These are phyloP conservation scores for Scutellaria barbata DNA, from an alignment of 257 asterid genomes.

Conservation along the genomic window DNA sequence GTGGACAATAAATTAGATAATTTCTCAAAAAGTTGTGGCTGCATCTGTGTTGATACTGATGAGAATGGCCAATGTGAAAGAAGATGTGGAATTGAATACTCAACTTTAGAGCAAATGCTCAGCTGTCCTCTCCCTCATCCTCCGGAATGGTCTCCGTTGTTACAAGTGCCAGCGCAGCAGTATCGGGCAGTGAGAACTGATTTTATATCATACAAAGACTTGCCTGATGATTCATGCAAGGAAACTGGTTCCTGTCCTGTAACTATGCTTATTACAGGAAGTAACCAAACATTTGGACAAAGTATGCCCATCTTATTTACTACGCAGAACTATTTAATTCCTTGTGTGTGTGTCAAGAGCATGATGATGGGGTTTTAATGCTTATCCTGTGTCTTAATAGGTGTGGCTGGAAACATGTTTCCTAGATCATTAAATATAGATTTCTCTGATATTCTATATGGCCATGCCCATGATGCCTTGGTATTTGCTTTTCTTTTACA, in stretches of 20 bases:
- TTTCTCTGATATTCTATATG: conserved; percentile 59
- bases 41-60: conserved; percentile 73
- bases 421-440: conserved; percentile 50
- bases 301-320: conserved; percentile 49
- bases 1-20: conserved; percentile 74
- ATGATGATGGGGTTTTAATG: conserved; percentile 23
- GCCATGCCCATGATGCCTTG: conserved; percentile 67
- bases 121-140: conserved; percentile 80
- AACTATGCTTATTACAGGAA: conserved; percentile 78
- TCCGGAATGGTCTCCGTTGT: conserved; percentile 81
- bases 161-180: conserved; percentile 71
- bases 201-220: conserved; percentile 50
- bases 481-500: conserved; percentile 46
- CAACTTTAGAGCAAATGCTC: conserved; percentile 63
- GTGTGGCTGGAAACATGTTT: conserved; percentile 67
- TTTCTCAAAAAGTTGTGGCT: conserved; percentile 82
- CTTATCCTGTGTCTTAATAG: conserved; percentile 48
- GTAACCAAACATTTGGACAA: conserved; percentile 73
- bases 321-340: background rate
- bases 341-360: too few species aligned
- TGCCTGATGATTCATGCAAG: conserved; percentile 81
- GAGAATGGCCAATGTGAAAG: conserved; percentile 81
- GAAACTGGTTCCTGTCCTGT: conserved; percentile 83
- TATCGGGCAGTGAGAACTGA: conserved; percentile 78
- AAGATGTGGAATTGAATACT: conserved; percentile 86